Conservation (phyloP, 148 eudicot genomes). For the Talinum fruticosum region DNA sequence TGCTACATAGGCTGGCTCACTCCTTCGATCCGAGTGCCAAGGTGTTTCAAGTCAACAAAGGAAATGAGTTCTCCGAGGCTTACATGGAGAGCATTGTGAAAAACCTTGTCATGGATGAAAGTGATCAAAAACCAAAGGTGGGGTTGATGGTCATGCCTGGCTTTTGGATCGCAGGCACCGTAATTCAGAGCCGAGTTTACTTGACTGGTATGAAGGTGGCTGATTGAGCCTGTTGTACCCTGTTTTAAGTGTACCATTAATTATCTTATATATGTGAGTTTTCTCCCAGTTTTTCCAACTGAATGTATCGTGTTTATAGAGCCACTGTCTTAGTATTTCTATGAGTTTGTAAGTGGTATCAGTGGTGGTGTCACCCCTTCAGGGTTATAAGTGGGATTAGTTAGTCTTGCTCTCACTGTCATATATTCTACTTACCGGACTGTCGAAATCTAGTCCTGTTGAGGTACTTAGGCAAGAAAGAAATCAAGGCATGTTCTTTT, state of each 20-base stretch:
- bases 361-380: too few relatives aligned
- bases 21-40: conserved; percentile 82
- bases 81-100: conserved; percentile 85
- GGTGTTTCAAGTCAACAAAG: conserved; percentile 75
- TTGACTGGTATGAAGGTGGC: conserved; percentile 61
- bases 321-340: not conserved
- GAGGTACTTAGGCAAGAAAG: too few relatives aligned
- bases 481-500: too few relatives aligned
- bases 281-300: not conserved
- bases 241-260: not conserved
- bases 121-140: conserved; percentile 64
- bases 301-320: not conserved
- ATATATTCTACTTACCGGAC: too few relatives aligned
- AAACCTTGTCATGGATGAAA: conserved; percentile 47
- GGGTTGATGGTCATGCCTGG: conserved; percentile 98
- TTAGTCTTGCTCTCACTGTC: too few relatives aligned
- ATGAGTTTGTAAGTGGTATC: not conserved
- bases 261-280: conserved; percentile 18
- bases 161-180: conserved; percentile 77
- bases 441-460: too few relatives aligned
- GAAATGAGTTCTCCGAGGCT: conserved; percentile 74
- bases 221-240: conserved; percentile 38
- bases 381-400: too few relatives aligned
- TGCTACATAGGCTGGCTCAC: conserved; percentile 76
- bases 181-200: conserved; percentile 77